Percentiles rank a stretch among this genome's conserved stretches.
These are phyloP conservation scores for Babesia bovis DNA, from an alignment of 169 alveolate genomes.

Conservation along the genomic window DNA sequence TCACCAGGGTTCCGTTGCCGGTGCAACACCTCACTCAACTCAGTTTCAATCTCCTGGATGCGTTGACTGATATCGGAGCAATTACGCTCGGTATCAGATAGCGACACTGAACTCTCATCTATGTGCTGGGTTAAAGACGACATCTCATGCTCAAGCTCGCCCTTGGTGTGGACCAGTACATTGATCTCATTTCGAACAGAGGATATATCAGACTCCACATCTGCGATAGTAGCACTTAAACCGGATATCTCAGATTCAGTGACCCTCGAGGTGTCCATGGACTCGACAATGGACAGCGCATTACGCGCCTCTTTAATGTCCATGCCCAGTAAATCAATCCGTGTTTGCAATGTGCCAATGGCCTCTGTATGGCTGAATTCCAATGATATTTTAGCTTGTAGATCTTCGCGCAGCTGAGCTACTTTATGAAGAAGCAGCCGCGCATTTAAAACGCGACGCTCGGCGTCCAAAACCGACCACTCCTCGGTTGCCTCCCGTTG, in stretches of 20 bases:
- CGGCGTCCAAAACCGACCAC: conserved; percentile 43
- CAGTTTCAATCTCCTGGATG: conserved; percentile 21
- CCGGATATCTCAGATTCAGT: neutral
- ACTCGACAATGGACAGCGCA: conserved; percentile 22
- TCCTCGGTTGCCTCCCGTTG: conserved; percentile 24
- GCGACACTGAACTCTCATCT: neutral
- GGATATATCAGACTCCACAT: conserved; percentile 3
- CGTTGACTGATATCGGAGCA: neutral
- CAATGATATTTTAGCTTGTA: neutral
- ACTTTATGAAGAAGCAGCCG: conserved; percentile 18
- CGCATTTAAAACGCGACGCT: conserved; percentile 41
- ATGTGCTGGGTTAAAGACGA: conserved; percentile 3
- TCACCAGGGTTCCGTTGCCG: conserved; percentile 27
- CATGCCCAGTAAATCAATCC: conserved; percentile 31
- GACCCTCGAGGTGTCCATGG: neutral
- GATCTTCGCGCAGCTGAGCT: conserved; percentile 10
- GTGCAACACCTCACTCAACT: conserved; percentile 35
- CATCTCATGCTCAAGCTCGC: conserved; percentile 25
- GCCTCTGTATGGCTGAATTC: conserved; percentile 3
- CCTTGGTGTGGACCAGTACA: conserved; percentile 28
- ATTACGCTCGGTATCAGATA: neutral
- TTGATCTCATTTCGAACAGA: conserved; percentile 29
- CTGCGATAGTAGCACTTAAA: neutral
- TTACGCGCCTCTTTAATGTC: conserved; percentile 12
- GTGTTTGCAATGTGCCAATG: neutral